Evolutionary conservation across 805 yeast species (phyloP), one percentile per base, ranked within the genome.

Genomic region (Wickerhamiella cacticola): DNA sequence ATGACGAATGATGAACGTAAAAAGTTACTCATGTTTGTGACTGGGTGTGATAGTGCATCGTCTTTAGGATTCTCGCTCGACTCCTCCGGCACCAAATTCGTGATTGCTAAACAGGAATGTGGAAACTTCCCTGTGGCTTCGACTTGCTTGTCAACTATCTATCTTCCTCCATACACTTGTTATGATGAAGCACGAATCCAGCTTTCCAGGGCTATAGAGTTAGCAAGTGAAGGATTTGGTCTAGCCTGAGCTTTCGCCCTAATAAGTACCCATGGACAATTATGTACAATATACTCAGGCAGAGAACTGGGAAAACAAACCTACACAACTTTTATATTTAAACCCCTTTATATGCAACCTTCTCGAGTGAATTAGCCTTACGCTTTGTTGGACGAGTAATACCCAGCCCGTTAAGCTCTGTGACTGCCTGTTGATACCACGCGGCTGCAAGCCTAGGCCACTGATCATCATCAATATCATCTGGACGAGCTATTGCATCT

Each of bases 1-100:
- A 88, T 96, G 96, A 96, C 92, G 63, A 76, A 86, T 48, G 97
- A 92, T 65, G 96, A 89, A 65, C 82, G 87, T 64, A 95, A 97
- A 2, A 77, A 97, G 67, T 71, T 92, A 63, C 71, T 92, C 56
- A 98, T 92, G 67, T 92, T 92, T 64, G 89, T 97, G 15, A 92
- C 99, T 1, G 99, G 99, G 5, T 23, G 18, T 8, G 21, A 22
- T 29, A 80, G 24, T 10, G 42, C 24, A 7, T 39, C 42, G 12
- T 23, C 42, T 13, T 29, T 39, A 10, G 42, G 42, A 5, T 39
- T 39, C 21, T 13, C 31, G 3, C 5, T 9, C 12, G 41, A 22
- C 13, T 10, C 15, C 3, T 4, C 29, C 3, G 42, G 29, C n/a
- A 23, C 29, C 12, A 22, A 39, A 23, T 39, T 39, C 15, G 19